Evolutionary conservation across 495 filamentous ascomycete species (phyloP), one percentile per base, ranked within the genome.

Genomic region (Trichoderma parareesei): DNA sequence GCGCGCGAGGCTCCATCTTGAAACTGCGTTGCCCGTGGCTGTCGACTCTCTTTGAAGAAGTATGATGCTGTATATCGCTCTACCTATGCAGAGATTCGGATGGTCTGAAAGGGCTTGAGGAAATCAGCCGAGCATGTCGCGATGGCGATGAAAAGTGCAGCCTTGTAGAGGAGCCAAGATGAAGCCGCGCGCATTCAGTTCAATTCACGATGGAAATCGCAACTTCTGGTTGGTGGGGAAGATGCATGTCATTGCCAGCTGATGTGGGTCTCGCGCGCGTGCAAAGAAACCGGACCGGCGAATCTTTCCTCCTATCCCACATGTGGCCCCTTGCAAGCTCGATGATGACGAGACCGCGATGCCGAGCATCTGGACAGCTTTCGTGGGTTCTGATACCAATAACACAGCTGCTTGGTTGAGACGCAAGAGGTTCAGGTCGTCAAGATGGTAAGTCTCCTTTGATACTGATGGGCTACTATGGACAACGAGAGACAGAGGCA

Each of bases 1-100:
- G 85, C 46, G 88, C 89, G 61, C 90, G 82, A 62, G 88, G 89
- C 75, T 93, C 90, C 72, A 89, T 85, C 61, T 75, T 78, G 67
- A 62, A 44, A 63, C 57, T 13, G 9, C n/a, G 20, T 61, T n/a
- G 42, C 11, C 16, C 60, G 46, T 57, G 14, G 10, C 35, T 20
- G 14, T 16, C 60, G 7, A 33, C 20, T 53, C 38, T 46, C 37
- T 38, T 13, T n/a, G 27, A 27, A 2, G 27, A 27, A 27, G 27
- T 37, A 13, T 16, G 42, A 8, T 35, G 16, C n/a, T 35, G 5
- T 37, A 8, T 16, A 42, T 8, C 6, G 16, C 13, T 41, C 16
- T 10, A 61, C 13, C 49, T 27, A 35, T 35, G 4, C 9, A 13
- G 20, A 35, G 10, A 3, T n/a, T 27, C 2, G 2, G 27, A 27